These are phyloP conservation scores for Jamesozyma jinghongensis DNA, from an alignment of 805 yeast species.

Conservation along the genomic window DNA sequence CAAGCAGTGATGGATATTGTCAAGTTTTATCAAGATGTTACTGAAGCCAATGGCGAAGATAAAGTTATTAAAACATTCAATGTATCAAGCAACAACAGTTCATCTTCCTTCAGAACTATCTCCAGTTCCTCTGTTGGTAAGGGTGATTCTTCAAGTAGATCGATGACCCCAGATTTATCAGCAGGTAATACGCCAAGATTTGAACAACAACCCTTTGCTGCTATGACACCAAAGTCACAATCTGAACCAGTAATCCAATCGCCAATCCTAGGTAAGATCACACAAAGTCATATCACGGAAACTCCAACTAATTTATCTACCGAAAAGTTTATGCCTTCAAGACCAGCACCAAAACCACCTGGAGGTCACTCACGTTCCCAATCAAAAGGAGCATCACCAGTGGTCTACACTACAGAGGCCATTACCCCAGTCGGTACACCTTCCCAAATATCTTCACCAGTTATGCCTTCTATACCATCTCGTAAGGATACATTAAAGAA, in stretches of 20 bases:
- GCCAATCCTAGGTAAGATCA: background rate
- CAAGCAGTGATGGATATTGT: slow-evolving; percentile 90
- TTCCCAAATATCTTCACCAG: background rate
- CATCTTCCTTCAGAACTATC: slow-evolving; percentile 1
- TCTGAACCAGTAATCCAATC: slow-evolving; percentile 1
- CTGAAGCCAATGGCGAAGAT: slow-evolving; percentile 35
- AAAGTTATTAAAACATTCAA: slow-evolving; percentile 35
- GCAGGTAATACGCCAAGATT: slow-evolving; percentile 1
- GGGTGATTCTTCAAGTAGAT: background rate
- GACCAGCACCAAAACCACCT: slow-evolving; percentile 63
- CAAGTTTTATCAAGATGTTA: slow-evolving; percentile 65
- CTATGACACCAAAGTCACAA: slow-evolving; percentile 3
- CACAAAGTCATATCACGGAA: background rate
- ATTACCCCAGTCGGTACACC: background rate
- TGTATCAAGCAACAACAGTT: slow-evolving; percentile 4
- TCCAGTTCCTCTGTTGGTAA: slow-evolving; percentile 3
- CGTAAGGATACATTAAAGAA: slow-evolving; percentile 17
- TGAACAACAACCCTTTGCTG: background rate
- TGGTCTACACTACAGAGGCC: background rate
- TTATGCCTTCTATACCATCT: slow-evolving; percentile 7
- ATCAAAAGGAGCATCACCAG: background rate
- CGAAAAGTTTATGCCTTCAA: slow-evolving; percentile 46
- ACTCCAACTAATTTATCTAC: slow-evolving; percentile 4
- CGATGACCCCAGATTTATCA: slow-evolving; percentile 3
- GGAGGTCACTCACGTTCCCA: background rate